Evolutionary conservation across 345 rosid genomes (phyloP).

Genomic region (Populus nigra): DNA sequence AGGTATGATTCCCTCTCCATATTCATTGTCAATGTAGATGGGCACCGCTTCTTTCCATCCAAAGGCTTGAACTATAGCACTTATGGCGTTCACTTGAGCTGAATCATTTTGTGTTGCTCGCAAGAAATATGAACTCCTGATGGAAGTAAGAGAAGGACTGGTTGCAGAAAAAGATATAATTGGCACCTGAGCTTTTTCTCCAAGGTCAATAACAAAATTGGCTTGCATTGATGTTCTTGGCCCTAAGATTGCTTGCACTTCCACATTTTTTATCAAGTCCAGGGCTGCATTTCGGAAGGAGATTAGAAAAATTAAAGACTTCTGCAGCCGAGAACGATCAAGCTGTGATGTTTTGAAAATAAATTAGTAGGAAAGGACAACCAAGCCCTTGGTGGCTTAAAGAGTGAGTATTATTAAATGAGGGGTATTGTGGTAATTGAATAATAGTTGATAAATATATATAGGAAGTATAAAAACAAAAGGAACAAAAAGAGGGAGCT

Average conservation of each 20-base stretch:
- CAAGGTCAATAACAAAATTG: slow-evolving; percentile 28
- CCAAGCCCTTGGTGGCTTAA: too few relatives aligned
- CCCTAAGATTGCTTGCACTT: slow-evolving; percentile 44
- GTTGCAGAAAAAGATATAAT: slow-evolving; percentile 15
- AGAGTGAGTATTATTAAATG: too few relatives aligned
- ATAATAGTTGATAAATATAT: too few relatives aligned
- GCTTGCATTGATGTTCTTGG: slow-evolving; percentile 34
- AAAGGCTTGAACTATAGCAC: not conserved
- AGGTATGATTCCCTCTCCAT: slow-evolving; percentile 49
- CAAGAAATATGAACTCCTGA: slow-evolving; percentile 6
- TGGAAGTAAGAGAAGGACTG: slow-evolving; percentile 13
- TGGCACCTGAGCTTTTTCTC: slow-evolving; percentile 20
- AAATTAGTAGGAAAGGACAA: too few relatives aligned
- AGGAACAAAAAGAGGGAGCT: too few relatives aligned
- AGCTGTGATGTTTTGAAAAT: too few relatives aligned
- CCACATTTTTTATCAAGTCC: slow-evolving; percentile 35
- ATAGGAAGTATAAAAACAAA: too few relatives aligned
- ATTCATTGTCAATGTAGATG: slow-evolving; percentile 42
- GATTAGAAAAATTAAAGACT: not conserved
- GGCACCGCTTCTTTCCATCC: slow-evolving; percentile 53
- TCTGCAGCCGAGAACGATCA: not conserved
- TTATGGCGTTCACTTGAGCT: slow-evolving; percentile 13
- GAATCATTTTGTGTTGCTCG: slow-evolving; percentile 12
- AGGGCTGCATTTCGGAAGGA: slow-evolving; percentile 19
- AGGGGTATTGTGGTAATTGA: too few relatives aligned